Conservation (phyloP, 2,329 filamentous ascomycete species). For the Cladosporium austrohemisphaericum region DNA sequence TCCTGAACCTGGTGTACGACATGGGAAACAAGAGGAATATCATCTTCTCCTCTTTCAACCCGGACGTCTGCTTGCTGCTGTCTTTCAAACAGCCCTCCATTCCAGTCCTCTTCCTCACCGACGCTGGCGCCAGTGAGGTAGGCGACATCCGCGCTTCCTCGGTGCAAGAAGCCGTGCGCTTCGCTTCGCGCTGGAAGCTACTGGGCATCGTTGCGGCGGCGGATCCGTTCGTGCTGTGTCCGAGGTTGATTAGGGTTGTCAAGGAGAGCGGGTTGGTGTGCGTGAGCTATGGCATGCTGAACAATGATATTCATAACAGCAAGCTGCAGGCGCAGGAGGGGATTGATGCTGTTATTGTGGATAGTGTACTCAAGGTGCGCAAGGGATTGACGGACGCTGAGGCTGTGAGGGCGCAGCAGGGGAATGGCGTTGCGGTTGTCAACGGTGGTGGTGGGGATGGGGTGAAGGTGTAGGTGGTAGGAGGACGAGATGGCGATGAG, state of each 20-base stretch:
- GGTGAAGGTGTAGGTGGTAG: not conserved
- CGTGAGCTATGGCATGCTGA: constrained; percentile 86
- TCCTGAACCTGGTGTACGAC: constrained; percentile 86
- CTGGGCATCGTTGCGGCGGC: constrained; percentile 87
- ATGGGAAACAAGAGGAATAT: constrained; percentile 78
- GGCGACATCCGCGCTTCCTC: constrained; percentile 88
- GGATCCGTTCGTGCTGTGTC: constrained; percentile 83
- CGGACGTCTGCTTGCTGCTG: constrained; percentile 88
- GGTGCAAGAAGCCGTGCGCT: constrained; percentile 91
- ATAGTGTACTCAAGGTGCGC: constrained; percentile 87
- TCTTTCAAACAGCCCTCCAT: constrained; percentile 98
- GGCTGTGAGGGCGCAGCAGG: constrained; percentile 13
- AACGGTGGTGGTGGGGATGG: not conserved
- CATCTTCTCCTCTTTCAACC: constrained; percentile 96
- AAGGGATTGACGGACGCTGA: constrained; percentile 69
- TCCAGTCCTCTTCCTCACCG: constrained; percentile 89
- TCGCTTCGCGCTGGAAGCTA: constrained; percentile 91
- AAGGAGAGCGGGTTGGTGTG: constrained; percentile 93
- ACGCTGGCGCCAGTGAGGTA: constrained; percentile 75
- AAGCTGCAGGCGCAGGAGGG: constrained; percentile 90
- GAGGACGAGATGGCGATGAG: not conserved
- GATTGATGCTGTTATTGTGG: constrained; percentile 96
- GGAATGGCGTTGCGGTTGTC: constrained; percentile 2
- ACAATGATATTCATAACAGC: constrained; percentile 83
- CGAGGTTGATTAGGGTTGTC: constrained; percentile 82